Base-by-base conservation (phyloP, 495 filamentous ascomycete genomes). In the Annulohypoxylon moriforme region DNA sequence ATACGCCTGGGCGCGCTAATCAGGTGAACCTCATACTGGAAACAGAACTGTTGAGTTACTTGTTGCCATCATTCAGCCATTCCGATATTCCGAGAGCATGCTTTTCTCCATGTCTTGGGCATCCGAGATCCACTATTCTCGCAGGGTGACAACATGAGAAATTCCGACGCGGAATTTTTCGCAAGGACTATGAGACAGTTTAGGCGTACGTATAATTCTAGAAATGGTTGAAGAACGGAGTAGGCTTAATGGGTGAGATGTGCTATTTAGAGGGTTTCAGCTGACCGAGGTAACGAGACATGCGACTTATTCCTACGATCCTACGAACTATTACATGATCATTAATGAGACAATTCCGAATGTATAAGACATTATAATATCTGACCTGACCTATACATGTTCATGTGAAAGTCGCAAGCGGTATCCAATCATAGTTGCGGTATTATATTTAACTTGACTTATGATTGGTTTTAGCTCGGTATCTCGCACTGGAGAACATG, bases 1-100 rank as follows among this genome's bases (percentile, higher is more conserved):
- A 29, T 29, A 4, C 10, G 24, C 25, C n/a, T 13, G 29, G 24
- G 29, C 4, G n/a, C 9, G 46, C 46, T 9, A 50, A 25, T 8
- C 2, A 9, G 22, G 8, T n/a, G 25, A 20, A 20, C 52, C 60
- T 62, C 36, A 62, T 18, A 25, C 31, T 36, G 0, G 13, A 4
- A 10, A 1, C 22, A 55, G 60, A 16, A 13, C 60, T 13, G 5
- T 55, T 5, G 60, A 64, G 25, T 64, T 55, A 14, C 49, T 64
- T 24, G 29, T 64, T 24, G 49, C 60, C 8, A 64, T 64, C 10
- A n/a, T 64, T 13, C 49, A 64, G 24, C 60, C 49, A 33, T 55
- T 64, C 18, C 60, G 47, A 22, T 29, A 42, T 64, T 55, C 60
- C 7, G 60, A 55, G 6, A 64, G 13, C 10, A 55, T 64, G 34